A percentile compares a stretch with the other conserved stretches of the same genome.
Conservation (phyloP, 2,329 filamentous ascomycete species). For the Trematosphaeria pertusa region DNA sequence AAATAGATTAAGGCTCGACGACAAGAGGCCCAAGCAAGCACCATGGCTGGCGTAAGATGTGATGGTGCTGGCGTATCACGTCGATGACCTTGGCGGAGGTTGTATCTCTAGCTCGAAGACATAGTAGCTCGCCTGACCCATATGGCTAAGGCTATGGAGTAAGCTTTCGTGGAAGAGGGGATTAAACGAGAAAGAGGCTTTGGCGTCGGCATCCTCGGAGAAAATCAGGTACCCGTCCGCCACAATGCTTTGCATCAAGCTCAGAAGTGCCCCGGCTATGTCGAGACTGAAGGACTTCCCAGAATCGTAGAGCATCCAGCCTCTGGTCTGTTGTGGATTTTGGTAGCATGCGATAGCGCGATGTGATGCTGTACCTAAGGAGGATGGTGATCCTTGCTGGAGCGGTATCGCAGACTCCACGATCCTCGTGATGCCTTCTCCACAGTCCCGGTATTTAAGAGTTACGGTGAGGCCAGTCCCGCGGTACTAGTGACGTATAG, state of each 20-base stretch:
- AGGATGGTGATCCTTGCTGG: slow-evolving; percentile 1
- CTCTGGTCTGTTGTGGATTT: not conserved
- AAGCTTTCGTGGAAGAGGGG: not conserved
- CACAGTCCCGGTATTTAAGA: slow-evolving; percentile 29
- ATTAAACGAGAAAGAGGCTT: not conserved
- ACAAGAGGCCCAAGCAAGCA: too few relatives aligned
- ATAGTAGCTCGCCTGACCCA: too few relatives aligned
- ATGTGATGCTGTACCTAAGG: not conserved
- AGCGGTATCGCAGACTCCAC: slow-evolving; percentile 11
- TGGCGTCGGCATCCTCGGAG: not conserved
- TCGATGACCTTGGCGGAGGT: too few relatives aligned
- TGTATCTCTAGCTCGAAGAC: too few relatives aligned
- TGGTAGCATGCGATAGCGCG: slow-evolving; percentile 2
- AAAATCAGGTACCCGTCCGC: too few relatives aligned
- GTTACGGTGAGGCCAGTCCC: slow-evolving; percentile 13
- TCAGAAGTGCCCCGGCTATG: not conserved
- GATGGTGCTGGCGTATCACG: too few relatives aligned
- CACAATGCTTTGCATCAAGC: too few relatives aligned
- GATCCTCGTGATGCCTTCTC: slow-evolving; percentile 30
- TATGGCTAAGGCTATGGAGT: too few relatives aligned
- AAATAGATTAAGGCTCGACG: too few relatives aligned
- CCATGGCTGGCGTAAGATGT: too few relatives aligned
- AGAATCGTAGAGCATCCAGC: slow-evolving; percentile 3
- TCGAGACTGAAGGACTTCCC: not conserved
- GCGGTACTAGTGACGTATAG: not conserved